These are phyloP conservation scores for Diutina catenulata DNA, from an alignment of 1,139 yeast species.

Conservation along the genomic window DNA sequence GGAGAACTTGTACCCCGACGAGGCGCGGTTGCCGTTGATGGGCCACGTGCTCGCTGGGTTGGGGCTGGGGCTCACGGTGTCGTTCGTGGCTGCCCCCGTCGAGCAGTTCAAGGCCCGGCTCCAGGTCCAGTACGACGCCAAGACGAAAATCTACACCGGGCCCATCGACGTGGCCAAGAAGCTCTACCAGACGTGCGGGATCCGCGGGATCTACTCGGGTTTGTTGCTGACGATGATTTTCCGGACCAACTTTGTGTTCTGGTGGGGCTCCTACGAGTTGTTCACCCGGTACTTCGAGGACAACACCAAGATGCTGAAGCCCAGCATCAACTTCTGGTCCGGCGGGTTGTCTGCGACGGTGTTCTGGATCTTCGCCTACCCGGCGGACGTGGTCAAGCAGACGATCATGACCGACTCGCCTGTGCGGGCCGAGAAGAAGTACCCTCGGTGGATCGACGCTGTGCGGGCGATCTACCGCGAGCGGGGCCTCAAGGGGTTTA, in stretches of 20 bases:
- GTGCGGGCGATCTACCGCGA: conserved; percentile 52
- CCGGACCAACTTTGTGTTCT: conserved; percentile 74
- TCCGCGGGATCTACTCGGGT: conserved; percentile 42
- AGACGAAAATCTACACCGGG: conserved; percentile 56
- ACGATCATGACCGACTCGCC: conserved; percentile 77
- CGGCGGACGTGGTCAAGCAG: conserved; percentile 82
- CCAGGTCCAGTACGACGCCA: conserved; percentile 82
- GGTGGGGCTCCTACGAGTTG: conserved; percentile 92
- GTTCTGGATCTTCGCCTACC: conserved; percentile 87
- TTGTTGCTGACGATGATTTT: conserved; percentile 78
- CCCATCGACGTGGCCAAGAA: conserved; percentile 63
- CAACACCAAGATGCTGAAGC: conserved; percentile 50
- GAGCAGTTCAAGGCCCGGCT: conserved; percentile 82
- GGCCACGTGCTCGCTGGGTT: conserved; percentile 69
- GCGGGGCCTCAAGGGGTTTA: conserved; percentile 56
- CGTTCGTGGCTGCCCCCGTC: conserved; percentile 89
- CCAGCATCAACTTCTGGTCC: conserved; percentile 78
- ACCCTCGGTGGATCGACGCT: conserved; percentile 64
- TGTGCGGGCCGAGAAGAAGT: conserved; percentile 45
- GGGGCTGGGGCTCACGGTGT: conserved; percentile 89
- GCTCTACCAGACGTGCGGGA: conserved; percentile 25
- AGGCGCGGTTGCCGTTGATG: conserved; percentile 50
- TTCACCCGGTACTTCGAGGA: conserved; percentile 58
- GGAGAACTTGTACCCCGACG: conserved; percentile 46
- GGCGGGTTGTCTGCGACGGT: conserved; percentile 82